A percentile compares a stretch with the other conserved stretches of the same genome.
phyloP scores from a whole-genome alignment of 1,284 basidiomycete genomes.

The Pholiota adiposa region DNA sequence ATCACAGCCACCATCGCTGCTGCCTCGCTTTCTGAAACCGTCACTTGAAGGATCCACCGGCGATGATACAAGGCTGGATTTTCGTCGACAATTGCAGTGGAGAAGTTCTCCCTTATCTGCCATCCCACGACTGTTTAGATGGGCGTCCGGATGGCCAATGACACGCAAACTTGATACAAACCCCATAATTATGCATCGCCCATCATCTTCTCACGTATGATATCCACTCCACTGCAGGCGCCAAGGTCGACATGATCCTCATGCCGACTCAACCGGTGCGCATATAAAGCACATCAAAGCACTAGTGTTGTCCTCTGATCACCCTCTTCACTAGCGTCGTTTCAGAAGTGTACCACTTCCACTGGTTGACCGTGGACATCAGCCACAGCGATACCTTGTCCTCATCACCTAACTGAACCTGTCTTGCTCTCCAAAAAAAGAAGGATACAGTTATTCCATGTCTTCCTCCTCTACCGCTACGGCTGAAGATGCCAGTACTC shows the following conservation, averaged over 20 bases:
- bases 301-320: background rate
- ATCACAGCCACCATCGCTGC: too few relatives aligned
- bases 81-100: too few relatives aligned
- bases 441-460: slow-evolving; percentile 2
- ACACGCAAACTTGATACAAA: background rate
- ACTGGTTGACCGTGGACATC: background rate
- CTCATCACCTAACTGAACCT: too few relatives aligned
- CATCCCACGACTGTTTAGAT: too few relatives aligned
- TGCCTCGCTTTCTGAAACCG: too few relatives aligned
- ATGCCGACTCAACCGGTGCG: background rate
- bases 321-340: background rate
- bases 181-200: background rate
- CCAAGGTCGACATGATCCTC: background rate
- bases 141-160: too few relatives aligned
- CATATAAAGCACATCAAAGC: background rate
- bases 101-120: too few relatives aligned
- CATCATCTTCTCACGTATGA: background rate
- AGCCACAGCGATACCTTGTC: background rate
- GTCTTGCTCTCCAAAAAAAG: too few relatives aligned
- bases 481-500: background rate
- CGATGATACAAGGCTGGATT: too few relatives aligned
- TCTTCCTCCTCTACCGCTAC: background rate
- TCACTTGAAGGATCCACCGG: too few relatives aligned
- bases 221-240: background rate
- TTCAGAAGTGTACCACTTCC: background rate